Percentiles rank a stretch among this genome's conserved stretches.
Conservation (phyloP, 2,329 filamentous ascomycete species). For the Sporothrix globosa region DNA sequence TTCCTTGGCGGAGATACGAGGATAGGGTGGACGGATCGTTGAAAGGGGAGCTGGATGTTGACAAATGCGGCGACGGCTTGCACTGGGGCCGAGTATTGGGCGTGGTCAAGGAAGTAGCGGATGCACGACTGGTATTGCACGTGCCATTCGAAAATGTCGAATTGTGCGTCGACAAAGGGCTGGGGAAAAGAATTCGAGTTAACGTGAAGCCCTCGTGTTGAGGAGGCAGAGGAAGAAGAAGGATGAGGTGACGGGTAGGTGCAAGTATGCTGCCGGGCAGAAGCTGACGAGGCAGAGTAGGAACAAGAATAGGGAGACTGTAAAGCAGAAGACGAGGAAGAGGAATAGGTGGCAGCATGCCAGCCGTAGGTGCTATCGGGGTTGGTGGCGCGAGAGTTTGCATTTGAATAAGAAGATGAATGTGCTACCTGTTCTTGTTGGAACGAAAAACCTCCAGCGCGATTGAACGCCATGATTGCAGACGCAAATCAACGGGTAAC, state of each 20-base stretch:
- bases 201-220: slow-evolving; percentile 26
- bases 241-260: not conserved
- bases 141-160: slow-evolving; percentile 92
- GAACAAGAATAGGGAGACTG: not conserved
- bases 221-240: slow-evolving; percentile 14
- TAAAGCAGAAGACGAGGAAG: not conserved
- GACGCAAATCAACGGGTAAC: not conserved
- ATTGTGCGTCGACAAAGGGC: slow-evolving; percentile 55
- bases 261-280: not conserved
- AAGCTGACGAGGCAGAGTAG: not conserved
- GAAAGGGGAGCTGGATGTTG: slow-evolving; percentile 89
- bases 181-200: slow-evolving; percentile 39
- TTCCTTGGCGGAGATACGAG: slow-evolving; percentile 43
- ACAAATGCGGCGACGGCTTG: slow-evolving; percentile 88
- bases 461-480: slow-evolving; percentile 41
- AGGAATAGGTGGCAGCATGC: not conserved
- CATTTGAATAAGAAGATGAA: slow-evolving; percentile 19
- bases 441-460: slow-evolving; percentile 38
- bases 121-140: slow-evolving; percentile 88
- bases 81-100: slow-evolving; percentile 79
- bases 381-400: not conserved
- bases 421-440: slow-evolving; percentile 44
- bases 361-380: not conserved
- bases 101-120: slow-evolving; percentile 87
- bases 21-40: slow-evolving; percentile 59